Conservation (phyloP, 768 basidiomycete species). For the Amanita pseudoporphyria region DNA sequence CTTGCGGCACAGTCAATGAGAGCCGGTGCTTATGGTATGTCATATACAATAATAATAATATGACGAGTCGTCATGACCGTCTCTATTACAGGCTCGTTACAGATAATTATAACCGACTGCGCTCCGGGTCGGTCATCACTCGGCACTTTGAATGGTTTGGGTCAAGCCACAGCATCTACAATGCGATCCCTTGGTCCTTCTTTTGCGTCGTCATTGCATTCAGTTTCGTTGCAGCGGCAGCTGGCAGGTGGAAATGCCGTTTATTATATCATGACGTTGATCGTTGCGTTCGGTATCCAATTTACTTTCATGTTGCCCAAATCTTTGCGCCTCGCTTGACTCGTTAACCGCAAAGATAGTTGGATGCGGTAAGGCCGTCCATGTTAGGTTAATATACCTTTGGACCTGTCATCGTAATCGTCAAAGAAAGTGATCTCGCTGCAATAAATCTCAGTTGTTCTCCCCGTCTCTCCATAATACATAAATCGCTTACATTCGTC, state of each 20-base stretch:
- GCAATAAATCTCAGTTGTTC: no score
- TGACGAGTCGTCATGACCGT: not conserved
- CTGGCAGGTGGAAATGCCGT: constrained; percentile 4
- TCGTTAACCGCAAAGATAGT: no score
- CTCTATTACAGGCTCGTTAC: not conserved
- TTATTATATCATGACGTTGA: constrained; percentile 1
- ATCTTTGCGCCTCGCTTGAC: no score
- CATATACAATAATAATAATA: not conserved
- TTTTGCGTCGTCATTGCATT: constrained; percentile 2
- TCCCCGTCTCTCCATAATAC: no score
- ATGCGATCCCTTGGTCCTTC: constrained; percentile 1
- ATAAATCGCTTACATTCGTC: no score
- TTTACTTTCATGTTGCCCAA: not conserved
- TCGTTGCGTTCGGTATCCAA: not conserved
- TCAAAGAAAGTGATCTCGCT: no score
- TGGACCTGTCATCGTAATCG: no score
- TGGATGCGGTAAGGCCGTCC: no score
- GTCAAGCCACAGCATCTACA: not conserved
- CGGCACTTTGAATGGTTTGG: constrained; percentile 2
- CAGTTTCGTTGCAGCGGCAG: not conserved
- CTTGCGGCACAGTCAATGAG: not conserved
- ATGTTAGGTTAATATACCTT: no score
- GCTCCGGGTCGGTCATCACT: constrained; percentile 1
- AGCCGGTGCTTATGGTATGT: not conserved
- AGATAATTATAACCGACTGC: not conserved